Conservation (phyloP, 805 yeast genomes). For the Myxozyma mucilagina region DNA sequence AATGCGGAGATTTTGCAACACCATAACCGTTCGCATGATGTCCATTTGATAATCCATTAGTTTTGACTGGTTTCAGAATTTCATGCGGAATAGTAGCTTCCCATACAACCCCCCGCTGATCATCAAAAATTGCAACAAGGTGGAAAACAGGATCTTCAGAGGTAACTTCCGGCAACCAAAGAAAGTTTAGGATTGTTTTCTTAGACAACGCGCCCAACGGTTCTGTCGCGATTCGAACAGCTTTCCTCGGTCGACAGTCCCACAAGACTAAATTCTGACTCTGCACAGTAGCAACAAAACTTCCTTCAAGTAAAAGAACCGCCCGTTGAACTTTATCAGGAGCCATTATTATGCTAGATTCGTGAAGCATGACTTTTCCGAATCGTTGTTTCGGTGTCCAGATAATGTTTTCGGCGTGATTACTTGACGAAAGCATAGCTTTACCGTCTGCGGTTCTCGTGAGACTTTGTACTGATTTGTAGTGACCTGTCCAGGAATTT, state of each 20-base stretch:
- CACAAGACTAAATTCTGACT: slow-evolving; percentile 54
- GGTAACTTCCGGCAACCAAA: slow-evolving; percentile 43
- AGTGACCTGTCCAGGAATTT: slow-evolving; percentile 79
- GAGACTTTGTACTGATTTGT: slow-evolving; percentile 70
- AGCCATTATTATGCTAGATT: slow-evolving; percentile 45
- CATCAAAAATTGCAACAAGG: slow-evolving; percentile 32
- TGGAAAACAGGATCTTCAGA: slow-evolving; percentile 5
- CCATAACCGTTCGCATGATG: background rate
- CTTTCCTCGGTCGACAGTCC: slow-evolving; percentile 49
- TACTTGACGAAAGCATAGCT: slow-evolving; percentile 57
- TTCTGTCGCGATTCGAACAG: slow-evolving; percentile 6
- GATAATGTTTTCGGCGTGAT: slow-evolving; percentile 62
- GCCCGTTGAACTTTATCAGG: slow-evolving; percentile 52
- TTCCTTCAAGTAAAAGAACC: slow-evolving; percentile 52
- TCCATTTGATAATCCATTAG: background rate
- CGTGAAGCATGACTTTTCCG: slow-evolving; percentile 28
- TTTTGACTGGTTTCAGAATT: background rate
- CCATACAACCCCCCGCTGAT: slow-evolving; percentile 33
- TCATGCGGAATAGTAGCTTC: slow-evolving; percentile 18
- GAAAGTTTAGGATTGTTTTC: slow-evolving; percentile 31
- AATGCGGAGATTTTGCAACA: background rate
- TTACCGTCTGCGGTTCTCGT: slow-evolving; percentile 67
- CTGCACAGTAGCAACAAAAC: slow-evolving; percentile 48
- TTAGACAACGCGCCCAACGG: slow-evolving; percentile 4
- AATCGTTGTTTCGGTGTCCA: slow-evolving; percentile 47